A percentile compares a stretch with the other conserved stretches of the same genome.
These are phyloP conservation scores for Psilocybe cubensis DNA, from an alignment of 768 basidiomycete species.

Conservation along the genomic window DNA sequence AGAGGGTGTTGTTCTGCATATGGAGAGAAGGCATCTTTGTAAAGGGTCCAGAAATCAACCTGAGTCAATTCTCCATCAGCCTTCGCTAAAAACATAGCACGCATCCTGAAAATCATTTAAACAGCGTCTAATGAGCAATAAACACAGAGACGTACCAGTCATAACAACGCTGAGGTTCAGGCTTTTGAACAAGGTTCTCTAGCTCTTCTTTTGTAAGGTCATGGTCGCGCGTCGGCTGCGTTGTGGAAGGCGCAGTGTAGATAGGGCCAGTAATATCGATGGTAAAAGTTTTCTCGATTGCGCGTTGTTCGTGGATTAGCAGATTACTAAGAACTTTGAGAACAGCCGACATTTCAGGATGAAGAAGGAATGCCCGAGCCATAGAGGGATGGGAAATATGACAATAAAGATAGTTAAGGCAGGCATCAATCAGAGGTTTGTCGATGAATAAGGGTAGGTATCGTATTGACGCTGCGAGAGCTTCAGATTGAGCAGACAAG, in stretches of 20 bases:
- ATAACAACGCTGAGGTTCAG: constrained; percentile 81
- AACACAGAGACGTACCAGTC: constrained; percentile 61
- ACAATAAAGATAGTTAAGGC: constrained; percentile 73
- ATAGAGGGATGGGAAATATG: constrained; percentile 76
- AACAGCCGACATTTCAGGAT: constrained; percentile 70
- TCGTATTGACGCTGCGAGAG: constrained; percentile 64
- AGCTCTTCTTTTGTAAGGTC: constrained; percentile 76
- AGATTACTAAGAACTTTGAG: constrained; percentile 70
- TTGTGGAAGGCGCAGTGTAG: constrained; percentile 58
- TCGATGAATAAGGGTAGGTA: constrained; percentile 78
- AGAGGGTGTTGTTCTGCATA: constrained; percentile 59
- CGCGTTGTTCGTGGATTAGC: constrained; percentile 65
- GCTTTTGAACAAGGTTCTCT: constrained; percentile 54
- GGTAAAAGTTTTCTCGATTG: constrained; percentile 61
- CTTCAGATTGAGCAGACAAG: constrained; percentile 57
- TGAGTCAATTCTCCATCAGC: constrained; percentile 86
- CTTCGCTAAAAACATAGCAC: constrained; percentile 79
- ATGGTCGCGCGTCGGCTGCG: constrained; percentile 54
- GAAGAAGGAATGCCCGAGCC: constrained; percentile 77
- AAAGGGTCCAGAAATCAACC: constrained; percentile 94
- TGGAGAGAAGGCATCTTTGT: constrained; percentile 80
- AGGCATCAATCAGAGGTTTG: constrained; percentile 68
- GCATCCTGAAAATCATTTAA: constrained; percentile 69
- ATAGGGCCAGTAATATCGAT: constrained; percentile 64
- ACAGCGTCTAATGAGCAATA: background rate